A percentile compares a stretch with the other conserved stretches of the same genome.
phyloP scores from a whole-genome alignment of 164 flowering plant genomes.

The Houttuynia cordata region DNA sequence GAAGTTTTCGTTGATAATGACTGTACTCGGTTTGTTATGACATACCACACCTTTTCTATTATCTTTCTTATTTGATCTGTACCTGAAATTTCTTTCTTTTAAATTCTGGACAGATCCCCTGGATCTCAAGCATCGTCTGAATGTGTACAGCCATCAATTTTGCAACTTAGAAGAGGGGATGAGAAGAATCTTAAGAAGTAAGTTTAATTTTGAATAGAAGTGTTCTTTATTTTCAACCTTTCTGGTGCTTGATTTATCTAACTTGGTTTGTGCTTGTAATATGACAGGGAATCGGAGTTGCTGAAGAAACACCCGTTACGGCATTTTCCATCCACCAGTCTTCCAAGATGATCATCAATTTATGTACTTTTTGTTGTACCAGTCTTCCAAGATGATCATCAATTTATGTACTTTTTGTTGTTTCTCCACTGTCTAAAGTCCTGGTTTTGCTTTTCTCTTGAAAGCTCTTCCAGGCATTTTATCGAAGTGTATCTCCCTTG shows the following conservation, averaged over 20 bases:
- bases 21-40: too few species aligned
- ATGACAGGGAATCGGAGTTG: slow-evolving; percentile 64
- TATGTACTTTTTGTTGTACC: too few species aligned
- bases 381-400: slow-evolving; percentile 75
- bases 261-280: neutral
- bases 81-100: neutral
- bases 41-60: too few species aligned
- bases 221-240: neutral
- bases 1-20: too few species aligned
- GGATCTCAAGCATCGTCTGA: slow-evolving; percentile 4
- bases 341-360: slow-evolving; percentile 57
- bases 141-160: too few species aligned
- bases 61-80: too few species aligned
- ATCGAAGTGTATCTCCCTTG: neutral
- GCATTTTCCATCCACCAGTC: slow-evolving; percentile 60
- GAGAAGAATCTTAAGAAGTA: slow-evolving; percentile 48
- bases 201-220: slow-evolving; percentile 7
- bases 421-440: neutral
- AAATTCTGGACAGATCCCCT: neutral
- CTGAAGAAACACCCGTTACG: slow-evolving; percentile 74
- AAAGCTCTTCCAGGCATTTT: neutral
- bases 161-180: too few species aligned
- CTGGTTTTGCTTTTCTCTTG: neutral
- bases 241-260: neutral
- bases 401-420: too few species aligned